Percentiles rank a stretch among this genome's conserved stretches.
Evolutionary conservation across 495 filamentous ascomycete species (phyloP).

Genomic region (Aspergillus saccharolyticus): DNA sequence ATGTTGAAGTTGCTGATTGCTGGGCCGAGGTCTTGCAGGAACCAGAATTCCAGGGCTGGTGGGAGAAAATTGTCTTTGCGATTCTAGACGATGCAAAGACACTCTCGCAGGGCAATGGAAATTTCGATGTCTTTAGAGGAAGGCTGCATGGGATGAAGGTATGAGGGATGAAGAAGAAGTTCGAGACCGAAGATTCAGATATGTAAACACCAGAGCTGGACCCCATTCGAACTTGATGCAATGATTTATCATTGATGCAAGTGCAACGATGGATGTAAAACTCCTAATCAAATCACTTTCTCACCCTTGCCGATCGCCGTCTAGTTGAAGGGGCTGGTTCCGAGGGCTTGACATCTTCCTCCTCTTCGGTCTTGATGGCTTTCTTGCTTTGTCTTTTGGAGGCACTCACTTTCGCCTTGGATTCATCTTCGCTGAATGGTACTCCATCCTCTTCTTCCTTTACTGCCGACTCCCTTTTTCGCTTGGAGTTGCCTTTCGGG

Average conservation of each 20-base stretch:
- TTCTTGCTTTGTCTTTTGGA: constrained; percentile 21
- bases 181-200: background rate
- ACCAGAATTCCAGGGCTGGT: constrained; percentile 47
- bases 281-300: constrained; percentile 15
- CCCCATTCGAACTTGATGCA: background rate
- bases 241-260: background rate
- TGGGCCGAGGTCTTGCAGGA: constrained; percentile 56
- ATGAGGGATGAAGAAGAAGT: background rate
- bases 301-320: constrained; percentile 37
- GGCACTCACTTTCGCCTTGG: constrained; percentile 20
- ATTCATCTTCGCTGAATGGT: constrained; percentile 19
- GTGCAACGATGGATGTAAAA: background rate
- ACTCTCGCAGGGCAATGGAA: constrained; percentile 27
- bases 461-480: constrained; percentile 28
- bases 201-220: background rate
- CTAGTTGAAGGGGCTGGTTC: constrained; percentile 15
- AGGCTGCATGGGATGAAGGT: constrained; percentile 33
- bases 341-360: constrained; percentile 17
- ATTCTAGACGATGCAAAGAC: constrained; percentile 22
- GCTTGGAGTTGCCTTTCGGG: constrained; percentile 24
- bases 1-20: constrained; percentile 53
- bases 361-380: constrained; percentile 24
- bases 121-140: constrained; percentile 46
- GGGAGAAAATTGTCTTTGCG: constrained; percentile 32
- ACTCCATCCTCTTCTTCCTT: constrained; percentile 30